Evolutionary conservation across 805 yeast species (phyloP), one percentile per base, ranked within the genome.

Genomic region (Candida quercuum): DNA sequence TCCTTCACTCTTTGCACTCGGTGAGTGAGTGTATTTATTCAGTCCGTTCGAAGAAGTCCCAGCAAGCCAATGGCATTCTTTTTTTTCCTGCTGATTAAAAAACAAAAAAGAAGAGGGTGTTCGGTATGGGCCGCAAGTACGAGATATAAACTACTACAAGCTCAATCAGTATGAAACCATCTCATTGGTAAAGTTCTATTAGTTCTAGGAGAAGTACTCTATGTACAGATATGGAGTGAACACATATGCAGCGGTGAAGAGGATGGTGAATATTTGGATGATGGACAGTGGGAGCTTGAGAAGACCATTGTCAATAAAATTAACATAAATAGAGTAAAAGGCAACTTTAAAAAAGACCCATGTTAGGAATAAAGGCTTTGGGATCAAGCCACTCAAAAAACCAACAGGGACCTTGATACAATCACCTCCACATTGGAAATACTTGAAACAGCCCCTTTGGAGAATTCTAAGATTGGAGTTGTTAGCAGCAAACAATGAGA

Each of bases 311-410:
- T 71, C 76, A 21, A 54, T 54, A 48, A 83, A 76, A 62, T 89
- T 88, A 48, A 80, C 57, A 52, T 72, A 76, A 39, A 91, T 78
- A 6, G 91, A 74, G 58, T 84, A 89, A 50, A 91, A 74, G 2
- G 96, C 98, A 35, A 93, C 98, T 33, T 82, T 71, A 62, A 86
- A 86, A 63, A 93, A 93, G 51, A 91, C 96, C 60, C 79, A 74
- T 54, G 94, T 78, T 43, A 93, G 71, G 33, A 76, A 52, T 56
- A 74, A 66, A 12, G 97, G 96, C 47, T 69, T 71, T 33, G 95
- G 94, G 38, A 76, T 62, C 53, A 87, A 68, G 13, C 97, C 99
- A 40, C 89, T 72, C 37, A 93, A 71, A 52, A 93, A 75, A 5
- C 86, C 81, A 37, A 87, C 81, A 6, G 99, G 99, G 6, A 81